Percentiles rank a stretch among this genome's conserved stretches.
Evolutionary conservation across 1,284 basidiomycete species (phyloP).

Genomic region (Crocinoboletus sp.): DNA sequence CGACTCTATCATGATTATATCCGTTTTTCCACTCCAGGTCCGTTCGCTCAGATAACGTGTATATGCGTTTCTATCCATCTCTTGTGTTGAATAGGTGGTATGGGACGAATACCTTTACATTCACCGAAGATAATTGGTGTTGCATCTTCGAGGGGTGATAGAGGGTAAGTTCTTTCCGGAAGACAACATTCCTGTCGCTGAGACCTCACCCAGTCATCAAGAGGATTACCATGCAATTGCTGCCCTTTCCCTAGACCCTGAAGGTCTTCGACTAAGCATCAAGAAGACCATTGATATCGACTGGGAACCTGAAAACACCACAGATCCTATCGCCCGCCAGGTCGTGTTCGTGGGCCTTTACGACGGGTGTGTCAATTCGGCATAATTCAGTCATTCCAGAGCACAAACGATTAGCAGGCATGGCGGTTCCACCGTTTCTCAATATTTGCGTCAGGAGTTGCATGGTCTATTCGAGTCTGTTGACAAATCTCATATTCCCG

Average conservation of each 20-base stretch:
- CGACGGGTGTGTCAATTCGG: constrained; percentile 61
- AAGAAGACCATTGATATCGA: constrained; percentile 58
- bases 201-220: constrained; percentile 52
- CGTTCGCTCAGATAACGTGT: constrained; percentile 1
- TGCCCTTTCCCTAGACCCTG: constrained; percentile 67
- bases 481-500: constrained; percentile 61
- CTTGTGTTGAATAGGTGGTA: constrained; percentile 35
- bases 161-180: constrained; percentile 46
- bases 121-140: constrained; percentile 66
- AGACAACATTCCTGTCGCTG: constrained; percentile 2
- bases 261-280: constrained; percentile 63
- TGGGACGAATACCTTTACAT: constrained; percentile 48
- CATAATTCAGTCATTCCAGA: not conserved
- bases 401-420: constrained; percentile 46
- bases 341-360: constrained; percentile 85
- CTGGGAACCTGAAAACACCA: constrained; percentile 65
- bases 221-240: constrained; percentile 82
- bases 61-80: not conserved
- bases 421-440: constrained; percentile 72
- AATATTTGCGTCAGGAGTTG: constrained; percentile 75
- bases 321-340: constrained; percentile 64
- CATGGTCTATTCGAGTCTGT: constrained; percentile 78
- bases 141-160: constrained; percentile 69
- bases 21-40: constrained; percentile 56
- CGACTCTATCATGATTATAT: constrained; percentile 63